Conservation (phyloP, 75 land plant species). For the Ceratopteris richardii region DNA sequence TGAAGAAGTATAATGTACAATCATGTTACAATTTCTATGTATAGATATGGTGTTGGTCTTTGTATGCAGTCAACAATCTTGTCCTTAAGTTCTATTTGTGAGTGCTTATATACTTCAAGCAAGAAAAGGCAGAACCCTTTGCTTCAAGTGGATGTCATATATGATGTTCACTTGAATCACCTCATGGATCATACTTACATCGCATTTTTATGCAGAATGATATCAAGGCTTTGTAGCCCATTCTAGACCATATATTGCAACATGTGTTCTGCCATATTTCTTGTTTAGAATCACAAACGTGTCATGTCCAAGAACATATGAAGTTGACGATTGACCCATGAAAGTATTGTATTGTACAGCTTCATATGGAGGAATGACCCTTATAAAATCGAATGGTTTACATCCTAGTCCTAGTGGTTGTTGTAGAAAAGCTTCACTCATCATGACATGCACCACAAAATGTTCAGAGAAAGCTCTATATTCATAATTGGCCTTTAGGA, state of each 20-base stretch:
- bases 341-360: conserved; percentile 58
- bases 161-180: too few relatives aligned
- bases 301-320: conserved; percentile 62
- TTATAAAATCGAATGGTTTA: conserved; percentile 75
- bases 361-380: conserved; percentile 95
- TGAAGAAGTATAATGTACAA: too few relatives aligned
- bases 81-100: too few relatives aligned
- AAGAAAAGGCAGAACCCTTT: too few relatives aligned
- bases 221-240: conserved; percentile 48
- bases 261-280: conserved; percentile 78
- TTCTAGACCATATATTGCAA: conserved; percentile 86
- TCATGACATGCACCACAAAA: conserved; percentile 54
- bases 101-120: too few relatives aligned
- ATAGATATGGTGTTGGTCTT: too few relatives aligned
- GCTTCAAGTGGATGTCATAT: too few relatives aligned
- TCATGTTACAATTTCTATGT: too few relatives aligned
- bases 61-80: too few relatives aligned
- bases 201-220: too few relatives aligned
- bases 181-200: too few relatives aligned
- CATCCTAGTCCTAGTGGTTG: conserved; percentile 33
- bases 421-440: conserved; percentile 67
- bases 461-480: conserved; percentile 63
- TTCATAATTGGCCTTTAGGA: conserved; percentile 71
- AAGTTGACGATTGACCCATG: conserved; percentile 67
- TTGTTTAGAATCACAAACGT: conserved; percentile 74